Percentiles rank a stretch among this genome's conserved stretches.
Evolutionary conservation across 192 early-diverging fungal species (phyloP).

Genomic region (Kappamyces sp.): DNA sequence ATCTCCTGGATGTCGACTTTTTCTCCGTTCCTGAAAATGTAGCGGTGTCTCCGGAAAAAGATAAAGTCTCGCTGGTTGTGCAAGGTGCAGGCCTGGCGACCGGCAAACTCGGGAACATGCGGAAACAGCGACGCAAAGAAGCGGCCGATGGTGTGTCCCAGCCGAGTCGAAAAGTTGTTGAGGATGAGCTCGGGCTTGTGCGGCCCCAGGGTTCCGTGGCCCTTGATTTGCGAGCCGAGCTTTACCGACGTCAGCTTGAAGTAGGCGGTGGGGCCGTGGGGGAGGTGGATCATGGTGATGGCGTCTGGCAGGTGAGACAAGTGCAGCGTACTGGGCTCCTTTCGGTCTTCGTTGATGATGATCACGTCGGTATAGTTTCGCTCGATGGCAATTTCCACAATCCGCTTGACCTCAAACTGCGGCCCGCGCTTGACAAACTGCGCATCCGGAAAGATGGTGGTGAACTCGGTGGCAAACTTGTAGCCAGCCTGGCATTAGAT

Average conservation of each 20-base stretch:
- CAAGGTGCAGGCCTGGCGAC: slow-evolving; percentile 88
- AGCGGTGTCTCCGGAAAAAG: slow-evolving; percentile 95
- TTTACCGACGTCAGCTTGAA: slow-evolving; percentile 84
- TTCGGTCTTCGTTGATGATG: slow-evolving; percentile 89
- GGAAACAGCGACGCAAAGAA: slow-evolving; percentile 96
- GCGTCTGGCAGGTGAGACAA: slow-evolving; percentile 47
- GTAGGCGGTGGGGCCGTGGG: slow-evolving; percentile 93
- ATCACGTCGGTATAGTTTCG: slow-evolving; percentile 90
- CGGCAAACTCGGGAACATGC: slow-evolving; percentile 94
- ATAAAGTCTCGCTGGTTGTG: slow-evolving; percentile 99
- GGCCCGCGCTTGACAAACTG: slow-evolving; percentile 80
- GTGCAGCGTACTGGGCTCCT: slow-evolving; percentile 69
- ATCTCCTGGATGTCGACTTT: slow-evolving; percentile 81
- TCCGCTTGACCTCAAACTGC: slow-evolving; percentile 83
- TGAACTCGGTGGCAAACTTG: slow-evolving; percentile 84
- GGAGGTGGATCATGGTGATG: slow-evolving; percentile 89
- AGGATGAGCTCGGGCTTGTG: slow-evolving; percentile 95
- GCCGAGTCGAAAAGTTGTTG: slow-evolving; percentile 93
- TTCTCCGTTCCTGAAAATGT: slow-evolving; percentile 79
- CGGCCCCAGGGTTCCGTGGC: slow-evolving; percentile 31
- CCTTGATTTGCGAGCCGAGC: slow-evolving; percentile 66
- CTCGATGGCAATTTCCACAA: slow-evolving; percentile 83
- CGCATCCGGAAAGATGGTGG: slow-evolving; percentile 83
- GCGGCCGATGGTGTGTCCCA: slow-evolving; percentile 93
- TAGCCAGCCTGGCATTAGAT: slow-evolving; percentile 35